Percentiles rank a stretch among this genome's conserved stretches.
These are phyloP conservation scores for Thuidium tamariscinum DNA, from an alignment of 225 moss, liverwort and hornwort genomes.

Conservation along the genomic window DNA sequence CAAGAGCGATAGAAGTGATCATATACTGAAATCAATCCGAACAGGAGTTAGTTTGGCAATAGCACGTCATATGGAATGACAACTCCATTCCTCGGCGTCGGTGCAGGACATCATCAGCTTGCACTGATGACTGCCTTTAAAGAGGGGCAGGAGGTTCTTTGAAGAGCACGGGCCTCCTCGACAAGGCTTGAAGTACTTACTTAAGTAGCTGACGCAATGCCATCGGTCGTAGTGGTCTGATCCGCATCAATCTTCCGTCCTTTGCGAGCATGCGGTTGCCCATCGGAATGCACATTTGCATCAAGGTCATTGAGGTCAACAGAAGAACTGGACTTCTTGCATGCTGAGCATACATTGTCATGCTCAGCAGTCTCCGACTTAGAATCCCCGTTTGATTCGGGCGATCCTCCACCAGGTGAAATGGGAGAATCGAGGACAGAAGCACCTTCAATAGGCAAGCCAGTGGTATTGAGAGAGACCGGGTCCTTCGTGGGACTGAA, in stretches of 20 bases:
- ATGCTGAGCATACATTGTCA: constrained; percentile 14
- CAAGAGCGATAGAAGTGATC: not conserved
- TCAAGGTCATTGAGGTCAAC: constrained; percentile 12
- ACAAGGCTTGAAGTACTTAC: not conserved
- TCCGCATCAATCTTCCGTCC: constrained; percentile 21
- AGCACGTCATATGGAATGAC: not conserved
- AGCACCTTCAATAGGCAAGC: constrained; percentile 43
- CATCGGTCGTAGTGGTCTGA: not conserved
- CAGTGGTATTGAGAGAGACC: constrained; percentile 22
- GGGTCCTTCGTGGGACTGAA: constrained; percentile 19
- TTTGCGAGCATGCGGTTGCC: constrained; percentile 11
- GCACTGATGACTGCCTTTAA: not conserved
- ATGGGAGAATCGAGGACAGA: constrained; percentile 33
- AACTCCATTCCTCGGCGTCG: not conserved
- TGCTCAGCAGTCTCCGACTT: not conserved
- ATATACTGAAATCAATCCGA: not conserved
- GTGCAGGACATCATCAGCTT: constrained; percentile 19
- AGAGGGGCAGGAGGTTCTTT: not conserved
- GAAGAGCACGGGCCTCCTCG: not conserved
- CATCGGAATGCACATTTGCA: constrained; percentile 3
- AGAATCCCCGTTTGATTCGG: not conserved
- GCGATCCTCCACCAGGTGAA: constrained; percentile 17
- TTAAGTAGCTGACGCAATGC: not conserved
- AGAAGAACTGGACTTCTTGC: constrained; percentile 29
- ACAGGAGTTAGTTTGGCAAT: not conserved